phyloP scores from a whole-genome alignment of 306 rosid genomes.

The Corylus americana region DNA sequence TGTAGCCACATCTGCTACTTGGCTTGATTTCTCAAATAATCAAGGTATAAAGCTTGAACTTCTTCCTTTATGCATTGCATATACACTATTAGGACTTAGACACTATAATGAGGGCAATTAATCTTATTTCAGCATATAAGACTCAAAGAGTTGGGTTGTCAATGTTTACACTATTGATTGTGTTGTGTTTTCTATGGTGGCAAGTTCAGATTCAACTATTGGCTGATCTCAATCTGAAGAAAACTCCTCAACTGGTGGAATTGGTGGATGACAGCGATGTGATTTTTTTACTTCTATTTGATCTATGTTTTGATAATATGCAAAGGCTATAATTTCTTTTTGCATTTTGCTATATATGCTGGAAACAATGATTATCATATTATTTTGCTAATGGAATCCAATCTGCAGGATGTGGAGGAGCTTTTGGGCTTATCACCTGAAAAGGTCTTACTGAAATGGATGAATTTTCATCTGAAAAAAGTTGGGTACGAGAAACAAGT shows the following conservation, averaged over 20 bases:
- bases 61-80: conserved; percentile 8
- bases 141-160: conserved; percentile 12
- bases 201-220: conserved; percentile 78
- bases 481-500: conserved; percentile 93
- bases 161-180: conserved; percentile 18
- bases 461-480: conserved; percentile 95
- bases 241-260: conserved; percentile 98
- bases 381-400: conserved; percentile 13
- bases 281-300: conserved; percentile 12
- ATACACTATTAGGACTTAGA: conserved; percentile 10
- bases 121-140: conserved; percentile 13
- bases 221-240: conserved; percentile 96
- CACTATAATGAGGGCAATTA: conserved; percentile 14
- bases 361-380: conserved; percentile 4
- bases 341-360: neutral
- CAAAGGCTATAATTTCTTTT: conserved; percentile 18
- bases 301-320: conserved; percentile 11
- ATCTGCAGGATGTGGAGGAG: conserved; percentile 94
- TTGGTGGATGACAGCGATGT: conserved; percentile 95
- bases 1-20: conserved; percentile 87
- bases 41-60: conserved; percentile 59
- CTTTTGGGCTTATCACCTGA: conserved; percentile 92
- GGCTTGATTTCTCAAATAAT: conserved; percentile 96
- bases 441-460: conserved; percentile 94
- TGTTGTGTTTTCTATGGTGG: conserved; percentile 37